Base-by-base conservation (phyloP, 345 rosid species). In the Leavenworthia alabamica region DNA sequence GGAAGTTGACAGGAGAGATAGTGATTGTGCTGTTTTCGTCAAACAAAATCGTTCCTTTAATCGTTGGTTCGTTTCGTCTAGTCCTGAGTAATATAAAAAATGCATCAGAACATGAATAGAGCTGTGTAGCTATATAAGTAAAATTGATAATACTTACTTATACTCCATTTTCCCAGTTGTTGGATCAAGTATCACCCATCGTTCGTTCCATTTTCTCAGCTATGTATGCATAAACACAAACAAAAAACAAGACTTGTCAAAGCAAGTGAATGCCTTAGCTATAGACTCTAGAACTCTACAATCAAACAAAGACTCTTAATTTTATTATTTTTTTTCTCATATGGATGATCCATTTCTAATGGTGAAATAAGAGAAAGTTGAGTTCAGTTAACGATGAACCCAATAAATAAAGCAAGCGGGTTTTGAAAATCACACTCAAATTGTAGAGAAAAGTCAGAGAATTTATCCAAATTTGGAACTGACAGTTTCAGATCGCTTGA, bases 401-500 rank as follows among this genome's bases (percentile, higher is more conserved):
- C 55, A 48, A 9, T 39, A 8, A 23, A 3, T 4, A 61, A 69
- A 52, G 49, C 32, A 46, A 64, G 20, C 33, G 3, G 22, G 17
- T 41, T 54, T 56, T 49, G 60, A 43, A 16, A 42, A 48, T 2
- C 39, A 3, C 52, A 39, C 62, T 39, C 3, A 27, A 63, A 22
- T 3, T 45, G 32, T 46, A 62, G 41, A 62, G 41, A 46, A 1
- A 31, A 2, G 29, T 32, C 32, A 19, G 37, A 43, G 4, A 50
- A 43, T 24, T 36, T n/a, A n/a, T n/a, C n/a, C n/a, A n/a, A n/a
- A n/a, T n/a, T n/a, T n/a, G n/a, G 68, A 66, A 14, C 71, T 26
- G 72, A 87, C 99, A 32, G 99, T 94, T 79, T 94, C 99, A 45
- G 97, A 94, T 75, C 99, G 95, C 83, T 94, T 94, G 61, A 80